Evolutionary conservation across 1,284 basidiomycete species (phyloP), one percentile per base, ranked within the genome.

Genomic region (Cutaneotrichosporon sp.): DNA sequence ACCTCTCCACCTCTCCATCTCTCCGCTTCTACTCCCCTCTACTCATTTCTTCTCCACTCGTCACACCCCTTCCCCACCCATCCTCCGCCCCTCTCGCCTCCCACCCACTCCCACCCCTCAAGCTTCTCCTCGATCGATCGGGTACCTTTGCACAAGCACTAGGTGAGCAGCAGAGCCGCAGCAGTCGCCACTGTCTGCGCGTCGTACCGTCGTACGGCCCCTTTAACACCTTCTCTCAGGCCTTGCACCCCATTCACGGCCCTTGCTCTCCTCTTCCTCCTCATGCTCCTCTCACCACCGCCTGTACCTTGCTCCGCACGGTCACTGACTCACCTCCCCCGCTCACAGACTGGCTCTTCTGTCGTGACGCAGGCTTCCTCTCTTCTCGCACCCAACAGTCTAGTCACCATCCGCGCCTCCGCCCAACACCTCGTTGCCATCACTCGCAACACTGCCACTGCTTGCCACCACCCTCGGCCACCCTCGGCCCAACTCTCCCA

Each of bases 201-300:
- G n/a, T n/a, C n/a, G n/a, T n/a, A n/a, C 36, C 36, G 20, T 7
- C 43, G 10, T 8, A 46, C 24, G 1, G 10, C n/a, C 13, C 22
- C 45, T 27, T 3, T 47, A 5, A 25, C 13, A 45, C n/a, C 45
- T 24, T 27, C 14, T 16, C 24, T 2, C 25, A n/a, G n/a, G n/a
- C n/a, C n/a, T n/a, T n/a, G n/a, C n/a, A 24, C 11, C 22, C 10
- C 22, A 47, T 13, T 42, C 20, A 56, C 24, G 29, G 18, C 20
- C 36, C 24, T 61, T 47, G 25, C 38, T 36, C 46, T 49, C 47
- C 22, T 49, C 29, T n/a, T n/a, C n/a, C 31, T 33, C 33, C 10
- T 25, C 16, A 42, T 29, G 13, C n/a, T 20, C 49, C 14, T 52
- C 36, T 55, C 43, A 4, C 27, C 55, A n/a, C 43, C n/a, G 8